phyloP scores from a whole-genome alignment of 805 yeast species.

The Myxozyma geophila region DNA sequence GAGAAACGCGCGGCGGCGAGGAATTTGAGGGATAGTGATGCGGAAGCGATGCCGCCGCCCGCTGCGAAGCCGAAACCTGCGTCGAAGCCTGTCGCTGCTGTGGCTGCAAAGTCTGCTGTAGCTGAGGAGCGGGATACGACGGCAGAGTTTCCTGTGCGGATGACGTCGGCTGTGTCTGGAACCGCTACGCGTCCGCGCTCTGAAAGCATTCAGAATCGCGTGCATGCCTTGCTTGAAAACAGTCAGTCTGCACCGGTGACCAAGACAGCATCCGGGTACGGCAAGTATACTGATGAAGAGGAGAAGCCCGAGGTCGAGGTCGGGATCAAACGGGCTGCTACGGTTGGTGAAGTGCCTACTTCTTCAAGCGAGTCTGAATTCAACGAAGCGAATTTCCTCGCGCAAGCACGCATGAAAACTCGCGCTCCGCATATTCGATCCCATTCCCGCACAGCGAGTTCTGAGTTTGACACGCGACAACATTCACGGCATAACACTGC shows the following conservation, averaged over 20 bases:
- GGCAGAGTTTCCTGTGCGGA: slow-evolving; percentile 3
- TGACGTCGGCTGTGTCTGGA: slow-evolving; percentile 1
- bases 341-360: slow-evolving; percentile 13
- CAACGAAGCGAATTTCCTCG: slow-evolving; percentile 18
- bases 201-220: slow-evolving; percentile 37
- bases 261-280: slow-evolving; percentile 74
- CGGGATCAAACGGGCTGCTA: slow-evolving; percentile 6
- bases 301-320: not conserved
- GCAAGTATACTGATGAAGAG: slow-evolving; percentile 55
- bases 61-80: slow-evolving; percentile 11
- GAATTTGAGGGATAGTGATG: slow-evolving; percentile 7
- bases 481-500: slow-evolving; percentile 4
- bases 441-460: not conserved
- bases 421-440: slow-evolving; percentile 6
- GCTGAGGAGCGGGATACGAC: no score
- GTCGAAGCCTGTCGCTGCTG: not conserved
- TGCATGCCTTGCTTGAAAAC: slow-evolving; percentile 32
- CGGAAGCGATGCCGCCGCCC: slow-evolving; percentile 19
- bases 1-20: slow-evolving; percentile 16
- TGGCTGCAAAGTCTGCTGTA: not conserved
- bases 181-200: slow-evolving; percentile 20
- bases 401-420: slow-evolving; percentile 13
- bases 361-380: not conserved
- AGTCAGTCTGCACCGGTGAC: slow-evolving; percentile 46
- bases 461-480: not conserved